Evolutionary conservation across 768 basidiomycete species (phyloP).

Genomic region (Termitomyces sp.): DNA sequence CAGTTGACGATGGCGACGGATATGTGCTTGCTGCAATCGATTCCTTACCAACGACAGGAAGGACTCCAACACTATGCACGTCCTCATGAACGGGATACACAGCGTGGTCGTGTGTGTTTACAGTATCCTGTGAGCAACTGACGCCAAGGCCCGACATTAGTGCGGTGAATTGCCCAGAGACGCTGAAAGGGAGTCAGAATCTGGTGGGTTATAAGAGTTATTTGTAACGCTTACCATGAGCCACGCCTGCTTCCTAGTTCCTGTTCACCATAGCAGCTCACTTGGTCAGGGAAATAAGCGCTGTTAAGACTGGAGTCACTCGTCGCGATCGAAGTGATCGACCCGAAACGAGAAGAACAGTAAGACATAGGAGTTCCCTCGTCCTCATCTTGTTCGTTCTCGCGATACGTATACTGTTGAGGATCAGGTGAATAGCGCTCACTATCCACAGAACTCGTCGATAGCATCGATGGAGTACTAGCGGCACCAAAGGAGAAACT

Average conservation of each 20-base stretch:
- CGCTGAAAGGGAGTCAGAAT: conserved; percentile 17
- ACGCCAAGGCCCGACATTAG: conserved; percentile 41
- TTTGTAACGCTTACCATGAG: conserved; percentile 32
- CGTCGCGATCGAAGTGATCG: conserved; percentile 54
- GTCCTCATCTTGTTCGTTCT: conserved; percentile 51
- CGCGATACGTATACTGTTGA: conserved; percentile 41
- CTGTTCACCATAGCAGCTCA: conserved; percentile 26
- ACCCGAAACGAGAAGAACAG: conserved; percentile 52
- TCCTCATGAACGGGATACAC: conserved; percentile 25
- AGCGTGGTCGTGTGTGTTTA: conserved; percentile 7
- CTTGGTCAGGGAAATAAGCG: conserved; percentile 42
- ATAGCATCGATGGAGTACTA: conserved; percentile 43
- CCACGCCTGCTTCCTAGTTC: conserved; percentile 27
- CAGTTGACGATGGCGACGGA: conserved; percentile 39
- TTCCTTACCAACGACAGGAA: conserved; percentile 5
- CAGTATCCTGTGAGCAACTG: conserved; percentile 19
- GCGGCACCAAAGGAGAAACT: conserved; percentile 63
- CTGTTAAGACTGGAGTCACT: conserved; percentile 56
- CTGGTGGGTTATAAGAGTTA: conserved; percentile 11
- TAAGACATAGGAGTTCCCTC: conserved; percentile 41
- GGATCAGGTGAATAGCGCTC: conserved; percentile 54
- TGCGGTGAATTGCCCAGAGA: conserved; percentile 34
- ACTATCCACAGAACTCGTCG: conserved; percentile 43
- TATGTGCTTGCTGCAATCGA: conserved; percentile 15
- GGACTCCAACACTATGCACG: conserved; percentile 5